Percentiles rank a stretch among this genome's conserved stretches.
phyloP scores from a whole-genome alignment of 257 asterid genomes.

The Cruciata laevipes region DNA sequence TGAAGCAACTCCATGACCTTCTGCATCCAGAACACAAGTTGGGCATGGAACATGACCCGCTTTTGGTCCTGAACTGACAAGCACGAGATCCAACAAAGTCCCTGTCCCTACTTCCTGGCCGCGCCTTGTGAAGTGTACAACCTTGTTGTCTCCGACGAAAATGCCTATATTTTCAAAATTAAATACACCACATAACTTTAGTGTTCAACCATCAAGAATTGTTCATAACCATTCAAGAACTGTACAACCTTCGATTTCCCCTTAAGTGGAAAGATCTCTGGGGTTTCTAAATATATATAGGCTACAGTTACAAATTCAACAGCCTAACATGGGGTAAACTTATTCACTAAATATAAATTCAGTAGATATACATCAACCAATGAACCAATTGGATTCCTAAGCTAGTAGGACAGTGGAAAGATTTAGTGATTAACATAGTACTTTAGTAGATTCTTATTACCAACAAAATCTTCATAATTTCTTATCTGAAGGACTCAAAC shows the following conservation, averaged over 20 bases:
- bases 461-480: neutral
- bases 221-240: neutral
- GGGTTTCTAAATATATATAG: neutral
- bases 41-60: slow-evolving; percentile 56
- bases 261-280: neutral
- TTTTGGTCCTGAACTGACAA: slow-evolving; percentile 69
- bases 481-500: neutral
- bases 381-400: neutral
- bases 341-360: neutral
- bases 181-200: neutral
- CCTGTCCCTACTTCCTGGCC: slow-evolving; percentile 97
- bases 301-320: neutral
- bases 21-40: slow-evolving; percentile 44
- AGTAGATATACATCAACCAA: neutral
- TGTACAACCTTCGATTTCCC: neutral
- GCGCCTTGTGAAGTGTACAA: slow-evolving; percentile 83
- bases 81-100: slow-evolving; percentile 55
- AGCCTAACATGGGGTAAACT: neutral
- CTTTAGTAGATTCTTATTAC: neutral
- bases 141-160: slow-evolving; percentile 72
- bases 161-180: slow-evolving; percentile 42
- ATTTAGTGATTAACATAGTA: neutral
- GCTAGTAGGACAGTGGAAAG: neutral
- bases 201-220: too few species aligned
- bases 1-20: slow-evolving; percentile 73